Conservation (phyloP, 768 basidiomycete species). For the Tephrocybe sp. region DNA sequence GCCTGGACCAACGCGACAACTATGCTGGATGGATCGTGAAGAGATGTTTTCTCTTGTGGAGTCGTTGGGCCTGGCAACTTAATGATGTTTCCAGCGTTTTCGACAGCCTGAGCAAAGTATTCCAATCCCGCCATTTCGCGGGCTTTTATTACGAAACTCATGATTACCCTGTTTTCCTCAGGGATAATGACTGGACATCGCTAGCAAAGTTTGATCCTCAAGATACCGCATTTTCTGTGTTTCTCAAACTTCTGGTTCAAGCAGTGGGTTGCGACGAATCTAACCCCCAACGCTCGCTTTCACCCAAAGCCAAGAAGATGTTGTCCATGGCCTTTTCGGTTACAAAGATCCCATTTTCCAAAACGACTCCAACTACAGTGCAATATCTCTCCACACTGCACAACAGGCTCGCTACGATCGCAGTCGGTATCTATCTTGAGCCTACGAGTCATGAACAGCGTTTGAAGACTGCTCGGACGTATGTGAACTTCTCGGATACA, state of each 20-base stretch:
- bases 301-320: slow-evolving; percentile 58
- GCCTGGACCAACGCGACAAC: slow-evolving; percentile 55
- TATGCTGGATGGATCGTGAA: slow-evolving; percentile 69
- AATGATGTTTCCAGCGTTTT: slow-evolving; percentile 56
- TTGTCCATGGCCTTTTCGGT: slow-evolving; percentile 72
- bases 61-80: slow-evolving; percentile 77
- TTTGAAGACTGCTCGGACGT: slow-evolving; percentile 62
- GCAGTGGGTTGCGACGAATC: slow-evolving; percentile 35
- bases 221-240: slow-evolving; percentile 77
- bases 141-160: slow-evolving; percentile 60
- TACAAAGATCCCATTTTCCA: slow-evolving; percentile 62
- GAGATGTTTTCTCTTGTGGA: slow-evolving; percentile 71
- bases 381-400: slow-evolving; percentile 72
- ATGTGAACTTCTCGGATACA: slow-evolving; percentile 64
- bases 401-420: slow-evolving; percentile 77
- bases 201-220: slow-evolving; percentile 45
- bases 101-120: slow-evolving; percentile 64
- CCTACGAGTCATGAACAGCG: slow-evolving; percentile 45
- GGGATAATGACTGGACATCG: slow-evolving; percentile 48
- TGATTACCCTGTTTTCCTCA: slow-evolving; percentile 74
- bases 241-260: slow-evolving; percentile 78
- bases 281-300: slow-evolving; percentile 29
- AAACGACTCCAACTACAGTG: slow-evolving; percentile 42
- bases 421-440: slow-evolving; percentile 68
- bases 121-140: slow-evolving; percentile 72